Evolutionary conservation across 2,329 filamentous ascomycete species (phyloP).

Genomic region (Aschersonia sp.): DNA sequence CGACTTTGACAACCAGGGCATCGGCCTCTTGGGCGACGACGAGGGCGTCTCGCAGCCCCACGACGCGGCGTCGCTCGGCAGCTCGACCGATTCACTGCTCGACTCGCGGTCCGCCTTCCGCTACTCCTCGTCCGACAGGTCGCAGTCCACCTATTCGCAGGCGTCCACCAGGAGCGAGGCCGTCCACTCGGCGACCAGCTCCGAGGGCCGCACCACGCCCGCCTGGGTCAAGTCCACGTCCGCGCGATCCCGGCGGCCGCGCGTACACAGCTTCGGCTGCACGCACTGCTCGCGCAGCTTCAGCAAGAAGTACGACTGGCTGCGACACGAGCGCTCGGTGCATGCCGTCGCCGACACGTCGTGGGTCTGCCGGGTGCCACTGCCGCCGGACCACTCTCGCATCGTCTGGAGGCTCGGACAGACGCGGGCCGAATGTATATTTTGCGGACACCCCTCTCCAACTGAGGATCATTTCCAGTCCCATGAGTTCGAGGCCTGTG

Average conservation of each 20-base stretch:
- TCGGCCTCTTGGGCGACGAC: not conserved
- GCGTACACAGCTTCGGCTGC: conserved; percentile 17
- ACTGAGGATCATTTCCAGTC: conserved; percentile 20
- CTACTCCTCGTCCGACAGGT: conserved; percentile 8
- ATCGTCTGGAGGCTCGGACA: conserved; percentile 33
- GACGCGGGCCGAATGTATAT: conserved; percentile 23
- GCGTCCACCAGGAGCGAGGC: conserved; percentile 5
- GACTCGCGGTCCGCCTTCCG: conserved; percentile 8
- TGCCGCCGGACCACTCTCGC: conserved; percentile 19
- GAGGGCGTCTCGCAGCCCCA: conserved; percentile 5
- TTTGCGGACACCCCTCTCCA: conserved; percentile 20
- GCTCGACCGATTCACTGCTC: conserved; percentile 12
- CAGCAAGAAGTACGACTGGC: conserved; percentile 25
- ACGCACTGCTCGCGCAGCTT: conserved; percentile 23
- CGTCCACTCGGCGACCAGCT: conserved; percentile 1
- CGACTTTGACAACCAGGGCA: not conserved
- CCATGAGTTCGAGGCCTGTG: conserved; percentile 31
- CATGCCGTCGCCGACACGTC: conserved; percentile 26
- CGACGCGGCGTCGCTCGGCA: conserved; percentile 16
- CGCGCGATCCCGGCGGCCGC: conserved; percentile 4
- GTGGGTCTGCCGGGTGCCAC: conserved; percentile 34
- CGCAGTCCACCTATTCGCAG: conserved; percentile 5
- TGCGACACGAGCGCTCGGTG: conserved; percentile 34
- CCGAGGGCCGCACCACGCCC: conserved; percentile 1
- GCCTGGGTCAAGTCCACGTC: conserved; percentile 6